Base-by-base conservation (phyloP, 805 yeast species). In the Candida nonsorbophila region DNA sequence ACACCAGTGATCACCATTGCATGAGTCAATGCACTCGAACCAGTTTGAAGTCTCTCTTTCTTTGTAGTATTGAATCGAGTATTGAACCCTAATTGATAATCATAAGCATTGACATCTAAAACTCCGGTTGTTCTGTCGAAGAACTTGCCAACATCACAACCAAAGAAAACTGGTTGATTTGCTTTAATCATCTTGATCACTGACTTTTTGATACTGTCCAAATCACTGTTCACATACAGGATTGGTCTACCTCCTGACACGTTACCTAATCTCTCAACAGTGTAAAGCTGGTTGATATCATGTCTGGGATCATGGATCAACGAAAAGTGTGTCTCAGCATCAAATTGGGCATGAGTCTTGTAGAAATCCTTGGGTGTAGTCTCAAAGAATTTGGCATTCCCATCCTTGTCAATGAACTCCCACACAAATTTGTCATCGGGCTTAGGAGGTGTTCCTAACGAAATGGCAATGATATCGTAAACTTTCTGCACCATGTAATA, bases 1-100 rank as follows among this genome's bases (percentile, higher is more conserved):
- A 83, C 90, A 18, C 78, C 95, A 8, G 87, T 79, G 46, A 85
- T 74, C 14, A 78, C 69, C 95, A 85, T 85, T 20, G 95, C 95
- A 48, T 85, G 95, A 10, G 94, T 85, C 94, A 85, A 84, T 40
- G 76, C 61, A 14, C 87, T 79, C 40, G 84, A 77, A 33, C 76
- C 77, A 40, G 81, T 78, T 36, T 67, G 58, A 37, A 86, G 77
- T 39, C 94, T 66, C 28, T 85, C 79, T 13, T 76, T 76, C 62
- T 86, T 85, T 28, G 52, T 37, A 44, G 57, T 72, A 65, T 29
- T 71, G 62, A 45, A 70, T 57, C 30, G 65, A 52, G 66, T 76
- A 67, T 27, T 78, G 45, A 76, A 69, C 2, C 69, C 67, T 32
- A 77, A 55, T 38, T 72, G 60, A 55, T 76, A 83, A 45, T 81